Percentiles rank a stretch among this genome's conserved stretches.
phyloP scores from a whole-genome alignment of 179 eudicot genomes.

The Carnegiea gigantea region DNA sequence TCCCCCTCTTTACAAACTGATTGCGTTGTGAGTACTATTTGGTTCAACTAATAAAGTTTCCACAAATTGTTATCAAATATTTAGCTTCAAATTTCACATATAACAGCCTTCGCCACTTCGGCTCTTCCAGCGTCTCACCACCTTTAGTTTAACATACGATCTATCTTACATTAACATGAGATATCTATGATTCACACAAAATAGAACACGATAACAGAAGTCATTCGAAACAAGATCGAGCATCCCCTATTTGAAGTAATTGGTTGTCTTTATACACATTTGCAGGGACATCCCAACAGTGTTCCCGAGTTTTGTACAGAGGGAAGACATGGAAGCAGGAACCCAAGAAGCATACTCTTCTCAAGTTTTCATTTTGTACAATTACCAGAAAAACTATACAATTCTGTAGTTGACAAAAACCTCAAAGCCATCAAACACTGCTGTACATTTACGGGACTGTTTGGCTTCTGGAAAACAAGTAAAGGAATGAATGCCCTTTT shows the following conservation, averaged over 20 bases:
- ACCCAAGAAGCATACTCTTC: not conserved
- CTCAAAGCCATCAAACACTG: not conserved
- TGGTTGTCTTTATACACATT: not conserved
- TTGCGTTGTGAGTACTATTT: too few species aligned
- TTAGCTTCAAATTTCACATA: too few species aligned
- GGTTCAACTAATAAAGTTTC: too few species aligned
- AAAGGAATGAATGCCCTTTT: not conserved
- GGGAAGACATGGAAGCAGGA: not conserved
- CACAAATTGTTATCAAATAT: too few species aligned
- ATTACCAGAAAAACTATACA: not conserved
- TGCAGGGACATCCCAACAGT: conserved; percentile 6
- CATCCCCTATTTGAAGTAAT: not conserved
- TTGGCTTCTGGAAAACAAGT: not conserved
- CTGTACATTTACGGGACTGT: not conserved
- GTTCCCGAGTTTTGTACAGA: not conserved
- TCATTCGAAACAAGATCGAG: not conserved
- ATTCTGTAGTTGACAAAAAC: not conserved
- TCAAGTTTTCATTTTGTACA: not conserved
- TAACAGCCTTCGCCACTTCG: not conserved
- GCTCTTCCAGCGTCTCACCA: not conserved
- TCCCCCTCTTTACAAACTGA: too few species aligned
- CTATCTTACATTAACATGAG: too few species aligned
- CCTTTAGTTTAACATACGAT: not conserved
- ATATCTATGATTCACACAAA: too few species aligned
- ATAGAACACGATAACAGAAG: not conserved